phyloP scores from a whole-genome alignment of 108 stramenopile genomes.

The Cyclotella choctawhatcheeana region DNA sequence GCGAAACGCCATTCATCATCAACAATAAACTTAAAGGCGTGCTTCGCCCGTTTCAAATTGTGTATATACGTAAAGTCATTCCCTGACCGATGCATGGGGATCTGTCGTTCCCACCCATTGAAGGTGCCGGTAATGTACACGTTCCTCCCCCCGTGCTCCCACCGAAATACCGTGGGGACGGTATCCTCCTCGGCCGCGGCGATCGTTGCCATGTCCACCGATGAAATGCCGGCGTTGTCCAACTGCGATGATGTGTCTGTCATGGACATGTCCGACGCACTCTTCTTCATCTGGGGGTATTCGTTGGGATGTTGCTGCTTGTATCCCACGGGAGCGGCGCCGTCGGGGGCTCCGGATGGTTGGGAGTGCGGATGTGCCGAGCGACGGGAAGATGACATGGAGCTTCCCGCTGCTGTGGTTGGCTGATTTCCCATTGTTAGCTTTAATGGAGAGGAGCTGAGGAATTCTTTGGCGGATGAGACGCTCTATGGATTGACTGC shows the following conservation, averaged over 20 bases:
- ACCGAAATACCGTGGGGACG: conserved; percentile 97
- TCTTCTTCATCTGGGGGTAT: conserved; percentile 26
- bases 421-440: conserved; percentile 44
- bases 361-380: conserved; percentile 11
- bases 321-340: conserved; percentile 34
- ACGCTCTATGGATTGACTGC: no score
- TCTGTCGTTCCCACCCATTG: conserved; percentile 97
- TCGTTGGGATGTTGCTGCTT: conserved; percentile 27
- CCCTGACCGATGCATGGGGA: conserved; percentile 99
- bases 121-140: conserved; percentile 99
- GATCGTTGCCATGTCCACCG: conserved; percentile 40
- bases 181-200: conserved; percentile 81
- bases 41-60: conserved; percentile 94
- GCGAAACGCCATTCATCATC: conserved; percentile 99
- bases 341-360: conserved; percentile 18
- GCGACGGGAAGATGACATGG: conserved; percentile 27
- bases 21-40: conserved; percentile 99
- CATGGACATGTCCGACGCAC: conserved; percentile 46
- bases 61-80: conserved; percentile 99
- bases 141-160: conserved; percentile 98
- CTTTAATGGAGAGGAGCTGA: neutral
- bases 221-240: neutral
- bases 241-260: conserved; percentile 8
- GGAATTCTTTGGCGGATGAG: neutral
- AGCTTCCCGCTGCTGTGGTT: conserved; percentile 22